Evolutionary conservation across 176 grass and related monocot species (phyloP).

Genomic region (Eragrostis nindensis): DNA sequence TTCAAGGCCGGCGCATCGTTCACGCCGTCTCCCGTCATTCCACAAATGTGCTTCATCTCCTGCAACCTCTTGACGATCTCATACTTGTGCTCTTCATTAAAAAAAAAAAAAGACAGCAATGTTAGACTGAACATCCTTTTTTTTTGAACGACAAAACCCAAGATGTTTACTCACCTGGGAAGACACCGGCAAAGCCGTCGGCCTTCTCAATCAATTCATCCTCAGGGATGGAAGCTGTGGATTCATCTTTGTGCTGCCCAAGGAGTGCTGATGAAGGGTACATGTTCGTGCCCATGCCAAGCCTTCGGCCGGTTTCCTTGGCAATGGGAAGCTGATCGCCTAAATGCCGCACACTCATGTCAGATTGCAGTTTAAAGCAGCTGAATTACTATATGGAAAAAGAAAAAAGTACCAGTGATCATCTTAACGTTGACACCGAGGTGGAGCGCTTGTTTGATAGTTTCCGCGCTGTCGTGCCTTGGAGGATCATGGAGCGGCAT

Average conservation of each 20-base stretch:
- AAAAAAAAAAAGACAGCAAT: too few relatives aligned
- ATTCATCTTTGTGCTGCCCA: constrained; percentile 63
- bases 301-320: constrained; percentile 87
- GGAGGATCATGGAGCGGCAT: constrained; percentile 91
- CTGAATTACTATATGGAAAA: not conserved
- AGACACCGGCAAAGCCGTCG: constrained; percentile 94
- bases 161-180: constrained; percentile 56
- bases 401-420: constrained; percentile 74
- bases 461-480: constrained; percentile 75
- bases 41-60: constrained; percentile 90
- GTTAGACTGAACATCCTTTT: too few relatives aligned
- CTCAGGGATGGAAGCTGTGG: constrained; percentile 57
- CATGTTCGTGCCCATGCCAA: constrained; percentile 99
- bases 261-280: constrained; percentile 88
- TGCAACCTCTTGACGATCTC: constrained; percentile 94
- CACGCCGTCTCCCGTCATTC: constrained; percentile 98
- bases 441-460: constrained; percentile 67
- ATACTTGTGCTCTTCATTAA: constrained; percentile 80
- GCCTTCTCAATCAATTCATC: constrained; percentile 94
- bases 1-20: constrained; percentile 94
- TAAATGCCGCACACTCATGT: constrained; percentile 24
- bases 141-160: too few relatives aligned
- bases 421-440: constrained; percentile 98
- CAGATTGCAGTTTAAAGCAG: not conserved
- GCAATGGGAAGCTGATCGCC: constrained; percentile 96